Base-by-base conservation (phyloP, 306 rosid genomes). In the Cucurbita maxima region DNA sequence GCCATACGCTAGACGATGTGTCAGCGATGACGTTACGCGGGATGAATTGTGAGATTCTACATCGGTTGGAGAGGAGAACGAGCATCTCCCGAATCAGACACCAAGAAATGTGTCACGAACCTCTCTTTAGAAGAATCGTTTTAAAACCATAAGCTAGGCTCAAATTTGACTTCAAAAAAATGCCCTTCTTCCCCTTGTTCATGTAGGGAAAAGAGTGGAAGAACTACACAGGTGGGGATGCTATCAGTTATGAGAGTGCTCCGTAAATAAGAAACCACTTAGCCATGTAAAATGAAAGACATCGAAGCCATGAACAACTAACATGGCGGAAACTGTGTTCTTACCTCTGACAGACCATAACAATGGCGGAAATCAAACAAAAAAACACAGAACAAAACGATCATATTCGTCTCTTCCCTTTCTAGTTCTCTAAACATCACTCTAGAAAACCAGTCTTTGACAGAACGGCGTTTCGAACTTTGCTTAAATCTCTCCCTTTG, bases 401-500 rank as follows among this genome's bases (percentile, higher is more conserved):
- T 47, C 5, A 9, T 16, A 22, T 9, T 58, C n/a, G n/a, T 19
- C 60, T 57, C 61, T 10, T 37, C 61, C 47, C 68, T 8, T 61
- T 36, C 2, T 37, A 59, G 64, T 12, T 58, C 6, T 37, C 18
- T 16, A 14, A 34, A 76, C 41, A 57, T 74, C 85, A 90, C 80
- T 90, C 97, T 77, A 93, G 90, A 38, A 93, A 93, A n/a, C 98
- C 98, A 71, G 98, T 93, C 78, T 78, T 86, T 16, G 80, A 78
- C 59, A 93, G 83, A 19, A 90, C 78, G 81, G 94, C 91, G 80
- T 93, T 90, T 75, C 98, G 89, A 71, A 93, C 83, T 83, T 87
- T 88, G 85, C 96, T 90, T 3, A 93, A 89, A 71, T 93, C 97
- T 80, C 97, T 88, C 18, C 98, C 98, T 61, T 93, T 93, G 5